phyloP scores from a whole-genome alignment of 2,329 filamentous ascomycete species.

The Fusarium sp. region DNA sequence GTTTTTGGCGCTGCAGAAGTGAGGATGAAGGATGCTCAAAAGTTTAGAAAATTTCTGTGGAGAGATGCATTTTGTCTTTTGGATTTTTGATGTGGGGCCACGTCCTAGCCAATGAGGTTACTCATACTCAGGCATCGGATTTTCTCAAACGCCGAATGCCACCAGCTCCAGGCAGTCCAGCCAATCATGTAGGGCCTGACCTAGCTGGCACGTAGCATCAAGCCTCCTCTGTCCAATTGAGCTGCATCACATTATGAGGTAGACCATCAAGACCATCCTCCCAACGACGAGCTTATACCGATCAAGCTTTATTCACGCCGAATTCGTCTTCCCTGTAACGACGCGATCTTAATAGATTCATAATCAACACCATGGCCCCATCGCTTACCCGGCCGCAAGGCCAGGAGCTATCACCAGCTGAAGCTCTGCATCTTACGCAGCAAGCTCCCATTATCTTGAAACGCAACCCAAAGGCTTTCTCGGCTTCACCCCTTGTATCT shows the following conservation, averaged over 20 bases:
- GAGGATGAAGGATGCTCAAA: constrained; percentile 40
- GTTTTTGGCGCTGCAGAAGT: constrained; percentile 37
- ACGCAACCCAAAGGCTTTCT: constrained; percentile 68
- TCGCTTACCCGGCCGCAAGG: constrained; percentile 71
- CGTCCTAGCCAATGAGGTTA: background rate
- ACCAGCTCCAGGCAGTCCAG: constrained; percentile 2
- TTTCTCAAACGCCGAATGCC: constrained; percentile 10
- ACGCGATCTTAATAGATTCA: constrained; percentile 18
- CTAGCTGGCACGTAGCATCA: constrained; percentile 30
- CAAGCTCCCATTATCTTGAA: constrained; percentile 71
- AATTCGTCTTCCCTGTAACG: background rate
- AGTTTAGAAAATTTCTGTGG: constrained; percentile 41
- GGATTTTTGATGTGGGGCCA: constrained; percentile 32
- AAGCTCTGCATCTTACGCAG: constrained; percentile 72
- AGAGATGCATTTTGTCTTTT: constrained; percentile 46
- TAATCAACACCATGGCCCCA: constrained; percentile 60
- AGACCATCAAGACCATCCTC: constrained; percentile 17
- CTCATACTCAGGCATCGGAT: background rate
- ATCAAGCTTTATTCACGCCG: background rate
- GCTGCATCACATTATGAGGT: constrained; percentile 30
- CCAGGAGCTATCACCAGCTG: constrained; percentile 66
- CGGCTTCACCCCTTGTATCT: constrained; percentile 67
- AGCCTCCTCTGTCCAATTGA: constrained; percentile 43
- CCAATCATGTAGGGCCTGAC: constrained; percentile 40
- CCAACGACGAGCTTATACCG: background rate